phyloP scores from a whole-genome alignment of 225 moss, liverwort and hornwort genomes.

The Physcomitrium patens region DNA sequence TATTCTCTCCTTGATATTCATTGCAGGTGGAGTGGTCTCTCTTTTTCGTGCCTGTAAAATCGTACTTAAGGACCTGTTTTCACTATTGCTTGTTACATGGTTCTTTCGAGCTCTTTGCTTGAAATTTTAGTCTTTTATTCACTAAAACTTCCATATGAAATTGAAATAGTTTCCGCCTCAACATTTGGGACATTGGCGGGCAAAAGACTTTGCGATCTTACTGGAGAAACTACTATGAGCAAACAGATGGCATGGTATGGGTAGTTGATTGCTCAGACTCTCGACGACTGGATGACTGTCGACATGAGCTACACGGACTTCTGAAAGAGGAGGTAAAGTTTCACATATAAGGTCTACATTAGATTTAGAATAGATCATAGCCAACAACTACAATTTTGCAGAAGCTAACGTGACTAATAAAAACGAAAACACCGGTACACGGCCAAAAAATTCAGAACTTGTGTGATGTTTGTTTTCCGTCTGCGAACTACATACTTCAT shows the following conservation, averaged over 20 bases:
- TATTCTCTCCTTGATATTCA: slow-evolving; percentile 2
- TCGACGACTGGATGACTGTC: slow-evolving; percentile 88
- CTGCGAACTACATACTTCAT: not conserved
- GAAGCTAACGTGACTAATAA: no score
- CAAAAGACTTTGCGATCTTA: slow-evolving; percentile 94
- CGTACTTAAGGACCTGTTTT: not conserved
- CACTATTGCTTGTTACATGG: not conserved
- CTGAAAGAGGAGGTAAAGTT: slow-evolving; percentile 82
- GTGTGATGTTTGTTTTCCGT: slow-evolving; percentile 15
- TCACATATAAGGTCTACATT: not conserved
- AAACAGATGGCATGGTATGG: slow-evolving; percentile 99
- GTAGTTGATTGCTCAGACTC: slow-evolving; percentile 95
- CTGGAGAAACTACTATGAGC: slow-evolving; percentile 99
- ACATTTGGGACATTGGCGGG: slow-evolving; percentile 99
- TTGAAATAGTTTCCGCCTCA: slow-evolving; percentile 80
- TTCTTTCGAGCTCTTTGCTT: slow-evolving; percentile 3
- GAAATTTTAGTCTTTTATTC: slow-evolving; percentile 10
- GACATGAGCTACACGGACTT: slow-evolving; percentile 88
- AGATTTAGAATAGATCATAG: no score
- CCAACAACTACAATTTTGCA: no score
- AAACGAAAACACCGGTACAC: no score
- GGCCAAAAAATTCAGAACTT: not conserved
- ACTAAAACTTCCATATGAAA: slow-evolving; percentile 8
- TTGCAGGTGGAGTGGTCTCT: not conserved
- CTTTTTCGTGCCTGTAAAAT: not conserved